A percentile compares a stretch with the other conserved stretches of the same genome.
phyloP scores from a whole-genome alignment of 169 alveolate species.

The Babesia microti region DNA sequence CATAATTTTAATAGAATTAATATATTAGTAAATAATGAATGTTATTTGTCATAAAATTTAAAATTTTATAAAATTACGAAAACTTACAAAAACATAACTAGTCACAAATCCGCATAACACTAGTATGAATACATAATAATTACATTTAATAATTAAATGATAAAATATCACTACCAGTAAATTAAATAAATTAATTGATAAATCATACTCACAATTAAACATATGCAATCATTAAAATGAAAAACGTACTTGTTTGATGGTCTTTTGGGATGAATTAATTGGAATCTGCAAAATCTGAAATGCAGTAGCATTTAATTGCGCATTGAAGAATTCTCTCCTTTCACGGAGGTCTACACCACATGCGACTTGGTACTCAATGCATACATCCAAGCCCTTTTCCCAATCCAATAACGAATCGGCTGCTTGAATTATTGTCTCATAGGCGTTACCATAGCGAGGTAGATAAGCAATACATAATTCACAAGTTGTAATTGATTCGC shows the following conservation, averaged over 20 bases:
- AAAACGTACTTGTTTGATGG: slow-evolving; percentile 54
- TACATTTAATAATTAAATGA: no score
- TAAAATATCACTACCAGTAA: no score
- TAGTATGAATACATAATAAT: no score
- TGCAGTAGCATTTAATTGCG: slow-evolving; percentile 55
- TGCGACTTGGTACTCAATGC: slow-evolving; percentile 42
- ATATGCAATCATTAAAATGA: no score
- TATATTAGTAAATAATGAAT: no score
- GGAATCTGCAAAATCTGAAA: slow-evolving; percentile 51
- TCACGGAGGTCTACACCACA: slow-evolving; percentile 52
- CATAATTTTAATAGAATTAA: no score
- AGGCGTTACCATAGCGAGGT: slow-evolving; percentile 57
- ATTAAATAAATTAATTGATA: no score
- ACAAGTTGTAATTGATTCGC: slow-evolving; percentile 51
- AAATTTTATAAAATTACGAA: no score
- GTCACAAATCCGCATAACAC: no score
- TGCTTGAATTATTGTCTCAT: slow-evolving; percentile 54
- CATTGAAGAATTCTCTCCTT: slow-evolving; percentile 31
- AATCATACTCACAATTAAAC: no score
- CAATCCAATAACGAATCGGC: slow-evolving; percentile 55
- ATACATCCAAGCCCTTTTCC: slow-evolving; percentile 41
- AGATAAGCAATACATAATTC: slow-evolving; percentile 51
- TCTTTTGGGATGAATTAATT: slow-evolving; percentile 35
- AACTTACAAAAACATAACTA: no score
- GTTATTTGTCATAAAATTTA: no score